These are phyloP conservation scores for Geotrichum fermentans DNA, from an alignment of 1,139 yeast genomes.

Conservation along the genomic window DNA sequence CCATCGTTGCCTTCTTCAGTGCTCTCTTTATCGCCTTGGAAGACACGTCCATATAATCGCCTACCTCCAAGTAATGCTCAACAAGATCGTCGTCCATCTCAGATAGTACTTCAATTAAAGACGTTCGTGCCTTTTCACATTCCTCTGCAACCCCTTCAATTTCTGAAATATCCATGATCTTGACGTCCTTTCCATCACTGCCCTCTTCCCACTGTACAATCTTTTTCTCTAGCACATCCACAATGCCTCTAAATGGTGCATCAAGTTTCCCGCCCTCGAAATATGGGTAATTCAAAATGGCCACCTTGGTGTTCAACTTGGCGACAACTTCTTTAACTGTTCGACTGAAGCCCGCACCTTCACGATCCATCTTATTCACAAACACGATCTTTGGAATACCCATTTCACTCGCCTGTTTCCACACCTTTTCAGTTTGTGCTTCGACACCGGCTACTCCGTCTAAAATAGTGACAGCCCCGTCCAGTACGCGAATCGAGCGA, in stretches of 20 bases:
- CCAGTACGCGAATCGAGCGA: conserved; percentile 80
- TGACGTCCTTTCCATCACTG: conserved; percentile 53
- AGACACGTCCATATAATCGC: conserved; percentile 59
- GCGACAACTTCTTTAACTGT: conserved; percentile 82
- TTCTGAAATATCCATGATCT: conserved; percentile 44
- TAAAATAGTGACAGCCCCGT: conserved; percentile 86
- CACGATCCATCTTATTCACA: conserved; percentile 92
- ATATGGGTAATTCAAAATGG: conserved; percentile 73
- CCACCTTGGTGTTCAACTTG: conserved; percentile 69
- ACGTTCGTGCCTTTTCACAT: conserved; percentile 57
- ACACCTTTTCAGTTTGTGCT: conserved; percentile 95
- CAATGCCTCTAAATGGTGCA: conserved; percentile 65
- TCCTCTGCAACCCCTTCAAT: conserved; percentile 42
- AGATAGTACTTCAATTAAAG: conserved; percentile 76
- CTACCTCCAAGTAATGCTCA: conserved; percentile 57
- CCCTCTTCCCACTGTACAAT: conserved; percentile 58
- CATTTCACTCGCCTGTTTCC: conserved; percentile 76
- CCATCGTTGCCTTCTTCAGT: conserved; percentile 58
- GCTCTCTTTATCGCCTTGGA: conserved; percentile 49
- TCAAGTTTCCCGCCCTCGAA: conserved; percentile 43
- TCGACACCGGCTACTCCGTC: conserved; percentile 98
- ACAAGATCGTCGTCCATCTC: conserved; percentile 75
- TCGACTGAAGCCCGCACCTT: conserved; percentile 90
- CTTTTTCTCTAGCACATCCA: conserved; percentile 71
- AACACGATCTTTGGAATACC: conserved; percentile 71